Percentiles rank a stretch among this genome's conserved stretches.
Evolutionary conservation across 768 basidiomycete genomes (phyloP).

Genomic region (Rhizopogon vinicolor): DNA sequence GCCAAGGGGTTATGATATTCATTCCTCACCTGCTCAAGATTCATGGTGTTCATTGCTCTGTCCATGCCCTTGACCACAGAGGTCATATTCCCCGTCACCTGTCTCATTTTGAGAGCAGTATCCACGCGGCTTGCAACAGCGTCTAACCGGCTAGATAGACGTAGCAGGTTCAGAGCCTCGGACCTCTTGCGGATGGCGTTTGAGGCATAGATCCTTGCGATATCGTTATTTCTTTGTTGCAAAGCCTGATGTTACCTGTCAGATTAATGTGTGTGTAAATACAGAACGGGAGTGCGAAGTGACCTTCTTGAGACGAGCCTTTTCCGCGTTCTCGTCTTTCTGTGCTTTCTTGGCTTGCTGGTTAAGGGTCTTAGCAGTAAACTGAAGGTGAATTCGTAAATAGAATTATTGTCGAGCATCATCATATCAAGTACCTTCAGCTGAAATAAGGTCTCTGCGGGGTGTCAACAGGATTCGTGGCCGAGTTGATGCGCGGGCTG

Average conservation of each 20-base stretch:
- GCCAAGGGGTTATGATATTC: neutral
- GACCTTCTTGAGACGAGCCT: slow-evolving; percentile 90
- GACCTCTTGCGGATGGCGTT: slow-evolving; percentile 99
- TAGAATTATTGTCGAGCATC: slow-evolving; percentile 9
- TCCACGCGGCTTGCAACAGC: slow-evolving; percentile 96
- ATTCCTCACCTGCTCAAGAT: slow-evolving; percentile 81
- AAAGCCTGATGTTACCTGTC: slow-evolving; percentile 59
- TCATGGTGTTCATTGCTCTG: slow-evolving; percentile 99
- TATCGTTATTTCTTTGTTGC: slow-evolving; percentile 94
- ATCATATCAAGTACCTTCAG: slow-evolving; percentile 65
- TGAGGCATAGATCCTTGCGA: slow-evolving; percentile 95
- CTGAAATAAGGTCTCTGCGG: slow-evolving; percentile 92
- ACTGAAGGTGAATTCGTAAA: slow-evolving; percentile 43
- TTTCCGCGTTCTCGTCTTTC: slow-evolving; percentile 91
- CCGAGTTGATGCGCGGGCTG: slow-evolving; percentile 1
- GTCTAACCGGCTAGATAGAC: slow-evolving; percentile 89
- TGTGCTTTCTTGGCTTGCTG: slow-evolving; percentile 97
- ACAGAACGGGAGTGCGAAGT: slow-evolving; percentile 4
- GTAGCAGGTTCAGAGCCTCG: slow-evolving; percentile 86
- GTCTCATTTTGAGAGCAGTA: slow-evolving; percentile 96
- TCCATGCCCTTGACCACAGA: slow-evolving; percentile 98
- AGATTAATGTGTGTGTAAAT: neutral
- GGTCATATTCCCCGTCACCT: slow-evolving; percentile 95
- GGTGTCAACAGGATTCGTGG: slow-evolving; percentile 24
- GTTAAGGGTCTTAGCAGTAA: slow-evolving; percentile 94